Evolutionary conservation across 108 stramenopile species (phyloP).

Genomic region (Bacterosira constricta): DNA sequence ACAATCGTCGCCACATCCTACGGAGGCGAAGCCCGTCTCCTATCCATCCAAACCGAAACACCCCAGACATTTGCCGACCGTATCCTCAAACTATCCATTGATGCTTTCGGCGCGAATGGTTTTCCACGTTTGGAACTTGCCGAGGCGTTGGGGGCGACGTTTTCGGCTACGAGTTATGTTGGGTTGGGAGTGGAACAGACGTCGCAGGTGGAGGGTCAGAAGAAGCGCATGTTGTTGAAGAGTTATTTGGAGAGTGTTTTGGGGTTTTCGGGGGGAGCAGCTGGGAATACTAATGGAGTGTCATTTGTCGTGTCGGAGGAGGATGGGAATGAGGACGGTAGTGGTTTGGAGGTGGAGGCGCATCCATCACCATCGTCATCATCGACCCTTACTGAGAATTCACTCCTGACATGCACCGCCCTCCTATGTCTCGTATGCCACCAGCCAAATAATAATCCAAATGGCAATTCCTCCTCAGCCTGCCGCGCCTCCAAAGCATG

Average conservation of each 20-base stretch:
- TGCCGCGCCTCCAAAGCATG: slow-evolving; percentile 80
- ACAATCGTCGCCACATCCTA: slow-evolving; percentile 64
- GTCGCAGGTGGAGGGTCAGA: neutral
- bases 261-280: slow-evolving; percentile 40
- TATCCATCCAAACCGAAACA: slow-evolving; percentile 45
- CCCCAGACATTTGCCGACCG: slow-evolving; percentile 85
- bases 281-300: slow-evolving; percentile 1
- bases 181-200: slow-evolving; percentile 32
- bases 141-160: slow-evolving; percentile 77
- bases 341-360: slow-evolving; percentile 35
- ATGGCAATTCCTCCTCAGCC: slow-evolving; percentile 71
- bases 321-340: slow-evolving; percentile 57
- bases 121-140: slow-evolving; percentile 86
- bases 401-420: slow-evolving; percentile 72
- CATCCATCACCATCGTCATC: slow-evolving; percentile 5
- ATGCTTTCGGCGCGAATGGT: slow-evolving; percentile 86
- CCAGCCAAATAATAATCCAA: slow-evolving; percentile 63
- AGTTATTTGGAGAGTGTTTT: slow-evolving; percentile 83
- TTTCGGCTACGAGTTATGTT: slow-evolving; percentile 84
- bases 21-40: slow-evolving; percentile 65
- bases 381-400: slow-evolving; percentile 43
- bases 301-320: slow-evolving; percentile 44
- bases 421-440: slow-evolving; percentile 76
- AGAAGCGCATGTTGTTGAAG: slow-evolving; percentile 51
- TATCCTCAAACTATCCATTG: slow-evolving; percentile 79